phyloP scores from a whole-genome alignment of 768 basidiomycete species.

The Tricholoma flavovirens region DNA sequence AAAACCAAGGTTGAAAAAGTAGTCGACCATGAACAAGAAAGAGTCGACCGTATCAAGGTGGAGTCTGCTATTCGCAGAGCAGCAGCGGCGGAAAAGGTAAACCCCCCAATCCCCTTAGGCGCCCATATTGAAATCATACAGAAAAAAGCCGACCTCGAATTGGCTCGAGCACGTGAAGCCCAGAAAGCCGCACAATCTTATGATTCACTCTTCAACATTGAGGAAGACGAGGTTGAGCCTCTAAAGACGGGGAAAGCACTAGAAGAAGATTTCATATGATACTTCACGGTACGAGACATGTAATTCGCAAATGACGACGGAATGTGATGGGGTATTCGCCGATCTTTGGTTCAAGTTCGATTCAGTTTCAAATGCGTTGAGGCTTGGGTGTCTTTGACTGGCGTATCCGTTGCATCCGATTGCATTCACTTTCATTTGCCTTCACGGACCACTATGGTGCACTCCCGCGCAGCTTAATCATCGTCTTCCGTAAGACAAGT shows the following conservation, averaged over 20 bases:
- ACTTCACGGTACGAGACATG: constrained; percentile 1
- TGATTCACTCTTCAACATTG: constrained; percentile 67
- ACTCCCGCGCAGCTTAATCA: no score
- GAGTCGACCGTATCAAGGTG: constrained; percentile 71
- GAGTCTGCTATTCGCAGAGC: constrained; percentile 63
- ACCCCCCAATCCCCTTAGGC: neutral
- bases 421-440: no score
- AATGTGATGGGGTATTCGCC: neutral
- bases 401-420: no score
- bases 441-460: no score
- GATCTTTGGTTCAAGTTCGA: neutral
- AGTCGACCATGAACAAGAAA: constrained; percentile 90
- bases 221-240: constrained; percentile 48
- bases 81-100: constrained; percentile 64
- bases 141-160: constrained; percentile 76
- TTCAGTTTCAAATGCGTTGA: no score
- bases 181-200: constrained; percentile 89
- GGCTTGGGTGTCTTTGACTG: no score
- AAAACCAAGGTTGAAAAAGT: constrained; percentile 84
- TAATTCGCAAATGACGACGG: neutral
- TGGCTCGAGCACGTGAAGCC: constrained; percentile 71
- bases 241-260: constrained; percentile 65
- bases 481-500: no score
- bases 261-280: constrained; percentile 87
- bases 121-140: constrained; percentile 21